A percentile compares a stretch with the other conserved stretches of the same genome.
These are phyloP conservation scores for Allomyces macrogynus DNA, from an alignment of 192 early-diverging fungal genomes.

Conservation along the genomic window DNA sequence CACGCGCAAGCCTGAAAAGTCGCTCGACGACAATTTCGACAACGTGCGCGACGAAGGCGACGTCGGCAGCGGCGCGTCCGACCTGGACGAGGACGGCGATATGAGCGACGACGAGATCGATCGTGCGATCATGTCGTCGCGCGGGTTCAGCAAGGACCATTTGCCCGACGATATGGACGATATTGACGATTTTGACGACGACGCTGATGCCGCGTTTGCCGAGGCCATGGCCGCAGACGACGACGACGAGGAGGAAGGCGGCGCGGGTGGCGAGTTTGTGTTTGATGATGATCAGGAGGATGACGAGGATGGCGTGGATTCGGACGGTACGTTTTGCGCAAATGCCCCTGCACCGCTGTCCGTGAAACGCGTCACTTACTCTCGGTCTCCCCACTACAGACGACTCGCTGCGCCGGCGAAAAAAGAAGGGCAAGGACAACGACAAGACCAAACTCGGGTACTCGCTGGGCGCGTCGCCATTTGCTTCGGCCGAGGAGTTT, in stretches of 20 bases:
- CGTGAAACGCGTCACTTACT: too few relatives aligned
- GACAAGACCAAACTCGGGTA: slow-evolving; percentile 1
- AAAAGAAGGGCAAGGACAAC: neutral
- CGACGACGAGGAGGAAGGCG: slow-evolving; percentile 16
- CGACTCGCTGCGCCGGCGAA: neutral
- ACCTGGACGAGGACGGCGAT: slow-evolving; percentile 16
- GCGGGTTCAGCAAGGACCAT: slow-evolving; percentile 10
- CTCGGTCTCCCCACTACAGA: neutral
- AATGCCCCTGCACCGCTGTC: too few relatives aligned
- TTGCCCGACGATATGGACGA: slow-evolving; percentile 37
- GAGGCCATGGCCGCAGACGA: slow-evolving; percentile 12
- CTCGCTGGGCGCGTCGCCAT: neutral
- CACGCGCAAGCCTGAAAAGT: slow-evolving; percentile 10
- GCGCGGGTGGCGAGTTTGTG: slow-evolving; percentile 7
- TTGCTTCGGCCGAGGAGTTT: neutral
- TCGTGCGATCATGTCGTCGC: slow-evolving; percentile 57
- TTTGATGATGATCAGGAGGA: slow-evolving; percentile 6
- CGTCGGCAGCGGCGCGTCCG: slow-evolving; percentile 7
- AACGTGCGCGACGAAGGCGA: slow-evolving; percentile 26
- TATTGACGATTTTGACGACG: slow-evolving; percentile 23
- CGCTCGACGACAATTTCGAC: slow-evolving; percentile 6
- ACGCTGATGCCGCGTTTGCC: slow-evolving; percentile 22
- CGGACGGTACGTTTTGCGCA: slow-evolving; percentile 15
- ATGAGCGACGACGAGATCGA: slow-evolving; percentile 72
- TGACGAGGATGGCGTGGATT: slow-evolving; percentile 11